Percentiles rank a stretch among this genome's conserved stretches.
phyloP scores from a whole-genome alignment of 805 yeast genomes.

The Metschnikowia amazonensis region DNA sequence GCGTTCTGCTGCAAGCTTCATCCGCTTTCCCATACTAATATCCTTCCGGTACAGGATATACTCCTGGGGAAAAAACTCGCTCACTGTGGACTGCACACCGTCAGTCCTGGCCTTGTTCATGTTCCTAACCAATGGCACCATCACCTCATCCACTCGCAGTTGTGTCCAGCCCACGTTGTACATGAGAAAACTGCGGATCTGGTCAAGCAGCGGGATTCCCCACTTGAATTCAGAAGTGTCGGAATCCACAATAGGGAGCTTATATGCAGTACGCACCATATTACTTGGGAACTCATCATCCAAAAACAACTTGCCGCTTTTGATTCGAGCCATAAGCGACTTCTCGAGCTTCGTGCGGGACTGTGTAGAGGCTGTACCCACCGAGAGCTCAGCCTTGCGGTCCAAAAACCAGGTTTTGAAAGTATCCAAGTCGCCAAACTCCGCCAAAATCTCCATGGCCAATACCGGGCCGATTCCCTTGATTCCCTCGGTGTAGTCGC shows the following conservation, averaged over 20 bases:
- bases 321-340: conserved; percentile 54
- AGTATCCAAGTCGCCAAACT: conserved; percentile 51
- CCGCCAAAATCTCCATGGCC: conserved; percentile 86
- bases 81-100: conserved; percentile 56
- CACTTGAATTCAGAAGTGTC: conserved; percentile 77
- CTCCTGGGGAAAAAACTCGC: conserved; percentile 66
- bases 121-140: conserved; percentile 80
- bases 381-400: conserved; percentile 35
- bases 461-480: conserved; percentile 93
- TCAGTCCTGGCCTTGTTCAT: conserved; percentile 59
- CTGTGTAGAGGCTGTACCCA: conserved; percentile 16
- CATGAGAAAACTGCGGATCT: conserved; percentile 65
- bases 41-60: conserved; percentile 45
- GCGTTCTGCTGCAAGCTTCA: conserved; percentile 49
- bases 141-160: conserved; percentile 70
- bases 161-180: conserved; percentile 76
- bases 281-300: conserved; percentile 67
- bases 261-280: conserved; percentile 68
- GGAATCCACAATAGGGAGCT: conserved; percentile 76
- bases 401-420: conserved; percentile 57
- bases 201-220: conserved; percentile 87
- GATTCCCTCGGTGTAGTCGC: conserved; percentile 92
- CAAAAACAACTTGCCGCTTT: conserved; percentile 49
- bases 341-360: conserved; percentile 48
- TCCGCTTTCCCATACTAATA: conserved; percentile 54